These are phyloP conservation scores for Mycena chlorophos DNA, from an alignment of 768 basidiomycete species.

Conservation along the genomic window DNA sequence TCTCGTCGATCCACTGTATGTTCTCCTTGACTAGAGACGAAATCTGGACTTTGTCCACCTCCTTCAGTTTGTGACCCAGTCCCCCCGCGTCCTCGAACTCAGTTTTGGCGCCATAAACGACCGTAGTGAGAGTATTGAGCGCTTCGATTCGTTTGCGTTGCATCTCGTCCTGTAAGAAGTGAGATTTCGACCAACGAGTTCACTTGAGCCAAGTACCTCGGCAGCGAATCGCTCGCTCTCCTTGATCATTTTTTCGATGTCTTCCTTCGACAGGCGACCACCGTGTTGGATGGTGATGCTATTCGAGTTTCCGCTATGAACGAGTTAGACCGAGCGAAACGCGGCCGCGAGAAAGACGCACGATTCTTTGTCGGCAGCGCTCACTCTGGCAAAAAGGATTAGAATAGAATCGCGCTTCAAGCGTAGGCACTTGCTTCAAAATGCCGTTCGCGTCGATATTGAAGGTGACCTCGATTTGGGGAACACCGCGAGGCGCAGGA, in stretches of 20 bases:
- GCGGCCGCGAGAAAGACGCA: conserved; percentile 24
- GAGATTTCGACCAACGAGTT: conserved; percentile 49
- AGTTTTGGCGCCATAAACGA: conserved; percentile 66
- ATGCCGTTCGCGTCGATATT: conserved; percentile 87
- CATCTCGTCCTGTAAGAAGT: conserved; percentile 31
- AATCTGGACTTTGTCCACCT: conserved; percentile 60
- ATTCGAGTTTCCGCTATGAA: conserved; percentile 68
- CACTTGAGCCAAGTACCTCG: conserved; percentile 44
- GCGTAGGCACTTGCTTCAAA: conserved; percentile 70
- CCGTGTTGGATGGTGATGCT: conserved; percentile 75
- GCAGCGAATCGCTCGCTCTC: conserved; percentile 50
- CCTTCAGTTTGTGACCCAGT: conserved; percentile 65
- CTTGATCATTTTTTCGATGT: conserved; percentile 56
- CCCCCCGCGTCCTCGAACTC: conserved; percentile 74
- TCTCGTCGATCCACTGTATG: conserved; percentile 74
- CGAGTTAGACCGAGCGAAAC: neutral
- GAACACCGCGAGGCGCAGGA: conserved; percentile 85
- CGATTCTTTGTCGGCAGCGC: conserved; percentile 73
- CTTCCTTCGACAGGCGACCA: conserved; percentile 51
- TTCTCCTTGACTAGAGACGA: conserved; percentile 65
- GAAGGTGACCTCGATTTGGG: conserved; percentile 90
- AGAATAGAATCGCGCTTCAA: conserved; percentile 47
- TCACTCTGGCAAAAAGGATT: conserved; percentile 45
- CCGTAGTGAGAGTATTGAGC: conserved; percentile 58
- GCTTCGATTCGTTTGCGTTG: conserved; percentile 63